Percentiles rank a stretch among this genome's conserved stretches.
Conservation (phyloP, 1,284 basidiomycete species). For the Cryptococcus sp. region DNA sequence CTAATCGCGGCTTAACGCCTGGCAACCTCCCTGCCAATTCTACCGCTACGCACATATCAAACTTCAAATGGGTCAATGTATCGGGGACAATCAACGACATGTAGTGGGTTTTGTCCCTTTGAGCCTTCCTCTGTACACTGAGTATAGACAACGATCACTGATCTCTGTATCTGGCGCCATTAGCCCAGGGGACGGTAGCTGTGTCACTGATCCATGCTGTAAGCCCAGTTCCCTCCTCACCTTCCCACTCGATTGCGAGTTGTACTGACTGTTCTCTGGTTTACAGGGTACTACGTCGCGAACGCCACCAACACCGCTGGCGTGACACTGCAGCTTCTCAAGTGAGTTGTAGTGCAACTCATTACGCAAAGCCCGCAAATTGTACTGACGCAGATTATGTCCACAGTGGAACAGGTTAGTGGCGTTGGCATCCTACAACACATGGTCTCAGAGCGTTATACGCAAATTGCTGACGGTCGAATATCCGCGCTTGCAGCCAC, state of each 20-base stretch:
- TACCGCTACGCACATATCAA: conserved; percentile 14
- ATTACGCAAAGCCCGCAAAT: background rate
- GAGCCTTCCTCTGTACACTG: background rate
- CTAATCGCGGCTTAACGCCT: conserved; percentile 13
- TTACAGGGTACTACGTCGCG: conserved; percentile 13
- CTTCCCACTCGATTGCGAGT: too few species aligned
- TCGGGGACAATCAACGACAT: conserved; percentile 15
- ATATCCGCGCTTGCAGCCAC: background rate
- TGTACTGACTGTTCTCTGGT: background rate
- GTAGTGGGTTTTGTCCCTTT: conserved; percentile 1
- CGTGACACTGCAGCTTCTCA: conserved; percentile 14
- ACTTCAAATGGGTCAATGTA: conserved; percentile 13
- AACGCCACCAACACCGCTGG: conserved; percentile 13
- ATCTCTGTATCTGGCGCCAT: background rate
- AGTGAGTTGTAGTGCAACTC: conserved; percentile 1
- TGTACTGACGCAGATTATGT: background rate
- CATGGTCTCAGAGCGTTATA: background rate
- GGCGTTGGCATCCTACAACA: too few species aligned
- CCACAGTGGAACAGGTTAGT: too few species aligned
- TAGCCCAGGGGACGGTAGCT: conserved; percentile 13
- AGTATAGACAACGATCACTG: too few species aligned
- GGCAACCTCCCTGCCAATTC: conserved; percentile 11
- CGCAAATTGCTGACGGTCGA: too few species aligned
- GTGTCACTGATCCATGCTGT: conserved; percentile 16
- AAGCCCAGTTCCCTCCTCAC: background rate